These are phyloP conservation scores for Penicillium sp. DNA, from an alignment of 2,329 filamentous ascomycete species.

Conservation along the genomic window DNA sequence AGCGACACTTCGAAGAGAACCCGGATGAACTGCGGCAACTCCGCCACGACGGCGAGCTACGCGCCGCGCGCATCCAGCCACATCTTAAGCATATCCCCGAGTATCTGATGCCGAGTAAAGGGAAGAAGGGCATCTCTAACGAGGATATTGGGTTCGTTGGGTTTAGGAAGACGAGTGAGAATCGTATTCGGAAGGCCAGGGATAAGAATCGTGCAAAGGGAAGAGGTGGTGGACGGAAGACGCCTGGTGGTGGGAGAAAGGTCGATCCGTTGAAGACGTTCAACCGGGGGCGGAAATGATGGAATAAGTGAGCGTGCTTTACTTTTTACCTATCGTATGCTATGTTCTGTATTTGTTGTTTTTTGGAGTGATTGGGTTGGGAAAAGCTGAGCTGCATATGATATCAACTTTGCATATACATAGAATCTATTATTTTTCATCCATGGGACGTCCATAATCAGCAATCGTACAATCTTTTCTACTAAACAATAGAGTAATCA, in stretches of 20 bases:
- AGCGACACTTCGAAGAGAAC: conserved; percentile 96
- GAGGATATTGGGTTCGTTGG: conserved; percentile 79
- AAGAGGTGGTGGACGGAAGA: conserved; percentile 52
- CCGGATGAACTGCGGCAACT: conserved; percentile 85
- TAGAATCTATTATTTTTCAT: neutral
- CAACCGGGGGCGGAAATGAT: conserved; percentile 59
- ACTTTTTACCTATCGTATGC: neutral
- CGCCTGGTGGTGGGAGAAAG: conserved; percentile 55
- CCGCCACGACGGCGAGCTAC: conserved; percentile 85
- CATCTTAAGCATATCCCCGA: conserved; percentile 95
- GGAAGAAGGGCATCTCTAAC: conserved; percentile 68
- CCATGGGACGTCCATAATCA: neutral
- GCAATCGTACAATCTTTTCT: neutral
- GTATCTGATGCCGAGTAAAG: conserved; percentile 82
- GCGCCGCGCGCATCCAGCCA: conserved; percentile 80
- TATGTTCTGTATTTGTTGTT: neutral
- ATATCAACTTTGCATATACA: conserved; percentile 1
- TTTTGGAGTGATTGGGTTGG: neutral
- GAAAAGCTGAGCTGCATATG: neutral
- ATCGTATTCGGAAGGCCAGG: conserved; percentile 57
- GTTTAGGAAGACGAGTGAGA: conserved; percentile 56
- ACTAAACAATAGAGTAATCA: neutral
- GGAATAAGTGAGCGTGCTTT: neutral
- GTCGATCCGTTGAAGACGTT: conserved; percentile 88
- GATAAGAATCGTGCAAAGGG: conserved; percentile 50